A percentile compares a stretch with the other conserved stretches of the same genome.
Conservation (phyloP, 164 flowering plant genomes). For the Litsea cubeba region DNA sequence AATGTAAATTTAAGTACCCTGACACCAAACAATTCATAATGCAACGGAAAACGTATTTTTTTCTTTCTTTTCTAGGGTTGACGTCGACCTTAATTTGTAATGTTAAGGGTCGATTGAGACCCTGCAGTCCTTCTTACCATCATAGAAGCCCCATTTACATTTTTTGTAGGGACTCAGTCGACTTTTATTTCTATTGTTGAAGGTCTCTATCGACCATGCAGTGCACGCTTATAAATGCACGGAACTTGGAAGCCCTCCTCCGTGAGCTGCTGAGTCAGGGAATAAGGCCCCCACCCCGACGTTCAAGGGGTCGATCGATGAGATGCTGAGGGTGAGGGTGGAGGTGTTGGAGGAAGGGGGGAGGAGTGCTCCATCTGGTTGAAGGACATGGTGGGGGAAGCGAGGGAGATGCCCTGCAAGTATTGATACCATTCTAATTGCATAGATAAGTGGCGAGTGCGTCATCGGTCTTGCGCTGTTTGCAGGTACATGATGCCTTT, state of each 20-base stretch:
- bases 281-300: slow-evolving; percentile 59
- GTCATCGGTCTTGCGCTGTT: slow-evolving; percentile 79
- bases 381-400: slow-evolving; percentile 44
- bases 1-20: too few species aligned
- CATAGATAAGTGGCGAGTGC: slow-evolving; percentile 65
- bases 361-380: slow-evolving; percentile 62
- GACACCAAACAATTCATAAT: too few species aligned
- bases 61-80: too few species aligned
- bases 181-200: too few species aligned
- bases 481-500: slow-evolving; percentile 69
- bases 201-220: too few species aligned
- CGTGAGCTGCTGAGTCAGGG: slow-evolving; percentile 13
- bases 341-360: slow-evolving; percentile 8
- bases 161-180: too few species aligned
- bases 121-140: too few species aligned
- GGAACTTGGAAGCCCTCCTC: slow-evolving; percentile 27
- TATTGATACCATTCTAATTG: slow-evolving; percentile 58
- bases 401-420: slow-evolving; percentile 68
- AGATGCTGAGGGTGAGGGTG: slow-evolving; percentile 33
- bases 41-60: too few species aligned
- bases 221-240: too few species aligned
- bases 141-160: too few species aligned
- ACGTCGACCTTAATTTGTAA: too few species aligned
- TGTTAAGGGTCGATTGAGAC: too few species aligned
- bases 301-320: slow-evolving; percentile 56